Evolutionary conservation across 1,284 basidiomycete genomes (phyloP).

Genomic region (Malassezia arunalokei): DNA sequence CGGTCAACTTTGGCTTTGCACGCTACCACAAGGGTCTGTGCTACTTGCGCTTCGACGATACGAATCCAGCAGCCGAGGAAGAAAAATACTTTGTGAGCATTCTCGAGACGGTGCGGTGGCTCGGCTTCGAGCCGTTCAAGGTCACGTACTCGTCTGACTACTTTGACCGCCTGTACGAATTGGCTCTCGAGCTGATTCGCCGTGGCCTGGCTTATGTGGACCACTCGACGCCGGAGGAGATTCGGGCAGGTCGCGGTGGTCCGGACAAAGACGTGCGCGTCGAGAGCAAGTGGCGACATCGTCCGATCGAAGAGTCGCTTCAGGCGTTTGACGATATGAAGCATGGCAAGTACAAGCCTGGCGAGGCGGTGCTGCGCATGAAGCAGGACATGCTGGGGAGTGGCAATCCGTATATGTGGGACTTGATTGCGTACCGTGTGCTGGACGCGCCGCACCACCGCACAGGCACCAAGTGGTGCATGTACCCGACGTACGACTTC

Average conservation of each 20-base stretch:
- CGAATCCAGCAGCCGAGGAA: conserved; percentile 96
- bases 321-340: conserved; percentile 86
- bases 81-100: conserved; percentile 91
- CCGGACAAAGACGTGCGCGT: conserved; percentile 70
- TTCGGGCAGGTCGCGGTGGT: conserved; percentile 70
- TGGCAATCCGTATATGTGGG: conserved; percentile 99
- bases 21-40: conserved; percentile 78
- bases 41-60: conserved; percentile 93
- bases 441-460: conserved; percentile 83
- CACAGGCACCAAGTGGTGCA: conserved; percentile 73
- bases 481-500: conserved; percentile 94
- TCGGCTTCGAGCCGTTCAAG: conserved; percentile 95
- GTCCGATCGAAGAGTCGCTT: conserved; percentile 73
- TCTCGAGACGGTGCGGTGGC: conserved; percentile 86
- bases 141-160: conserved; percentile 99
- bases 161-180: conserved; percentile 73
- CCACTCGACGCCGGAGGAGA: conserved; percentile 87
- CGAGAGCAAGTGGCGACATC: conserved; percentile 72
- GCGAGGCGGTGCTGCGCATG: conserved; percentile 87
- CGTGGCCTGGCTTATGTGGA: conserved; percentile 89
- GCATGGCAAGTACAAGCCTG: conserved; percentile 74
- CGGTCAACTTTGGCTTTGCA: conserved; percentile 95
- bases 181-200: conserved; percentile 82
- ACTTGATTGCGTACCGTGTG: conserved; percentile 89
- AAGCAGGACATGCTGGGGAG: conserved; percentile 79